phyloP scores from a whole-genome alignment of 208 protist genomes.

The Wallacemonas sp. region DNA sequence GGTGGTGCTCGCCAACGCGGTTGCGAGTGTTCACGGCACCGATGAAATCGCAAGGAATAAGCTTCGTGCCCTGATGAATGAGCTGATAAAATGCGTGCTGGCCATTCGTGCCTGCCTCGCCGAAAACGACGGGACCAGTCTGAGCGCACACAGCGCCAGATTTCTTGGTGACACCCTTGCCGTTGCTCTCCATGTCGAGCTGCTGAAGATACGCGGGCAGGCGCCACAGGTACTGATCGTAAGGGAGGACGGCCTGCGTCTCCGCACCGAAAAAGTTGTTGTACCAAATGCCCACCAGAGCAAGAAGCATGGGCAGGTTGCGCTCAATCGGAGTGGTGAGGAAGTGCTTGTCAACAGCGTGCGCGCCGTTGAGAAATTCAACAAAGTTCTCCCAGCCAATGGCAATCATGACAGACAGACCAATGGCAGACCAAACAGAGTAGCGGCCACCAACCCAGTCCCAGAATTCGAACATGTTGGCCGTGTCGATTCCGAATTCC shows the following conservation, averaged over 20 bases:
- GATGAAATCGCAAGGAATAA: conserved; percentile 97
- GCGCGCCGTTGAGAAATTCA: conserved; percentile 91
- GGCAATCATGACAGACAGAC: conserved; percentile 94
- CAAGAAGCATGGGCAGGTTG: conserved; percentile 95
- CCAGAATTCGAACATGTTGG: conserved; percentile 98
- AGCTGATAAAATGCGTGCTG: conserved; percentile 98
- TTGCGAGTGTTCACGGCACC: conserved; percentile 92
- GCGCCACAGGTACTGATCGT: conserved; percentile 97
- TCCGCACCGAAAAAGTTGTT: conserved; percentile 96
- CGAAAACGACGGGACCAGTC: conserved; percentile 96
- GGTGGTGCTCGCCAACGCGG: conserved; percentile 93
- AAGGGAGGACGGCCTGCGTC: conserved; percentile 96
- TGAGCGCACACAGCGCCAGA: conserved; percentile 54
- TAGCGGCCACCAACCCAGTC: conserved; percentile 98
- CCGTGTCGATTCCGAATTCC: conserved; percentile 95
- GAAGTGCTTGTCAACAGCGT: conserved; percentile 87
- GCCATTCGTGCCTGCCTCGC: conserved; percentile 94
- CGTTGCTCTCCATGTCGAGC: conserved; percentile 98
- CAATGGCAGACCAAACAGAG: conserved; percentile 97
- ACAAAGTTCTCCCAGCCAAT: conserved; percentile 96
- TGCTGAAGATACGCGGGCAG: conserved; percentile 98
- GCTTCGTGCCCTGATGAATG: conserved; percentile 96
- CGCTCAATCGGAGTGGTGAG: conserved; percentile 54
- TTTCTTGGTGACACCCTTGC: conserved; percentile 89
- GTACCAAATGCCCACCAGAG: conserved; percentile 96